These are phyloP conservation scores for Talaromyces thailandensis DNA, from an alignment of 495 filamentous ascomycete species.

Conservation along the genomic window DNA sequence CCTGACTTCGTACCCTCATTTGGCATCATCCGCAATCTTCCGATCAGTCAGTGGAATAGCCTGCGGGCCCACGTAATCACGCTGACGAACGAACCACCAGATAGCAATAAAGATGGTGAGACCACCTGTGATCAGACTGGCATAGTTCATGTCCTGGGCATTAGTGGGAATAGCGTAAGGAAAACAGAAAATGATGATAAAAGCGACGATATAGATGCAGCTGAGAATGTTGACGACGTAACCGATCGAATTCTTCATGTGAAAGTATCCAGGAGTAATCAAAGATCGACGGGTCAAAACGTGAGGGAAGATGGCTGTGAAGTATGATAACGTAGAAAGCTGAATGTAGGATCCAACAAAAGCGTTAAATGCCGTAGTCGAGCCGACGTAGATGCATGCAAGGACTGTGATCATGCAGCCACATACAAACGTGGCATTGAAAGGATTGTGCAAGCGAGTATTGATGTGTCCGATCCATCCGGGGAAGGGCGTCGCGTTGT, in stretches of 20 bases:
- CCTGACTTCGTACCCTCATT: not conserved
- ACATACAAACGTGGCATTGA: constrained; percentile 57
- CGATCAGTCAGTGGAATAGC: constrained; percentile 30
- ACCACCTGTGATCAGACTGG: constrained; percentile 55
- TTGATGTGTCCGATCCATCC: constrained; percentile 30
- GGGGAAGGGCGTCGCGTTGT: constrained; percentile 46
- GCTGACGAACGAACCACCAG: constrained; percentile 32
- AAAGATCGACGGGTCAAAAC: constrained; percentile 53
- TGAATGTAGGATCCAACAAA: constrained; percentile 66
- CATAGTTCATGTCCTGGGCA: constrained; percentile 61
- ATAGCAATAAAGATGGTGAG: constrained; percentile 36
- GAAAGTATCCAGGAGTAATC: constrained; percentile 61
- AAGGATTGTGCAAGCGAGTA: constrained; percentile 48
- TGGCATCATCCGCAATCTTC: constrained; percentile 10
- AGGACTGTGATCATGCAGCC: constrained; percentile 54
- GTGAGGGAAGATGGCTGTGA: constrained; percentile 68
- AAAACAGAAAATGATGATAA: constrained; percentile 74
- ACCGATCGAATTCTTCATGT: constrained; percentile 51
- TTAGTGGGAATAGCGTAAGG: constrained; percentile 51
- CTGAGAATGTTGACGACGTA: constrained; percentile 49
- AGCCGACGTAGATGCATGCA: constrained; percentile 67
- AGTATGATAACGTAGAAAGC: constrained; percentile 63
- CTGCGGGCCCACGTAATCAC: constrained; percentile 28
- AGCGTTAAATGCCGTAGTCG: constrained; percentile 64
- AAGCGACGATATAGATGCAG: constrained; percentile 57